Percentiles rank a stretch among this genome's conserved stretches.
Conservation (phyloP, 2,329 filamentous ascomycete genomes). For the Alternaria triticimaculans region DNA sequence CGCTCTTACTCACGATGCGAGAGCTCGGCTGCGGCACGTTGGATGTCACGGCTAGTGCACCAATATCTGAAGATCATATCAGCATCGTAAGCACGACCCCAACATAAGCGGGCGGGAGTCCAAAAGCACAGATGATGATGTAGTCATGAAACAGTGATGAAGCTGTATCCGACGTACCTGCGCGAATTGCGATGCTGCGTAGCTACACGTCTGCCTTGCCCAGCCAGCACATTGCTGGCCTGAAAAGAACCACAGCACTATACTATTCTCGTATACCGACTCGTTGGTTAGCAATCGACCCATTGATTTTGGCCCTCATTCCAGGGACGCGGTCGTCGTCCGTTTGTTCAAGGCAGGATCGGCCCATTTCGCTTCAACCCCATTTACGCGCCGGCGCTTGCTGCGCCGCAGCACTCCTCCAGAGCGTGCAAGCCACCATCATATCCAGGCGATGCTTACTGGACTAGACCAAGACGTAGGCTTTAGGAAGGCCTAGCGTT, state of each 20-base stretch:
- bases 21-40: background rate
- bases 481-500: conserved; percentile 1
- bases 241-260: conserved; percentile 4
- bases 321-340: conserved; percentile 4
- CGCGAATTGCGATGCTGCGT: background rate
- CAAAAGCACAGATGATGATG: background rate
- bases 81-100: background rate
- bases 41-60: background rate
- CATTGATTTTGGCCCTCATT: conserved; percentile 15
- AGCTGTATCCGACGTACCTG: background rate
- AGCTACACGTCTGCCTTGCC: conserved; percentile 5
- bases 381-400: conserved; percentile 14
- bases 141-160: background rate
- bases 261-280: background rate
- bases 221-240: conserved; percentile 1
- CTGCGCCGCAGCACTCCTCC: conserved; percentile 4
- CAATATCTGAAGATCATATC: conserved; percentile 2
- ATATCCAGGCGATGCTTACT: background rate
- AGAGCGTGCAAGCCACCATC: conserved; percentile 6
- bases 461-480: background rate
- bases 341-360: conserved; percentile 10
- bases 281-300: background rate
- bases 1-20: background rate
- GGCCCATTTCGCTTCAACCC: conserved; percentile 7
- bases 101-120: background rate